Conservation (phyloP, 352 stramenopile genomes). For the Aphanomyces euteiches region DNA sequence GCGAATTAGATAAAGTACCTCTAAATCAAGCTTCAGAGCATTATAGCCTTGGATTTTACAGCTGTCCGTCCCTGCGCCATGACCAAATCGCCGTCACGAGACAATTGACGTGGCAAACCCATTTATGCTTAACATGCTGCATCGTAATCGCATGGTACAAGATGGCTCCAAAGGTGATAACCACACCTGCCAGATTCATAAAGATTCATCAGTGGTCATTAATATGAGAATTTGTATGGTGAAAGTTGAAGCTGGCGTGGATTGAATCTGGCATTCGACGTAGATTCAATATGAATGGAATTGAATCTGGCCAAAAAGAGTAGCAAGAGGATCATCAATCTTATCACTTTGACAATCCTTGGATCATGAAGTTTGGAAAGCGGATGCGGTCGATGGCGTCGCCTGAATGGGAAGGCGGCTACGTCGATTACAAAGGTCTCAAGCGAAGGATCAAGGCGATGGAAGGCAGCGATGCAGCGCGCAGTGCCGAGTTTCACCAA, state of each 20-base stretch:
- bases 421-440: slow-evolving; percentile 80
- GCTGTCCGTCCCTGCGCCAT: no score
- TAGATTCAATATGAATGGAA: neutral
- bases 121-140: no score
- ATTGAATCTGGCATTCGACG: neutral
- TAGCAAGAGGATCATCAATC: neutral
- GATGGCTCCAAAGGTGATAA: no score
- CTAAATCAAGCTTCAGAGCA: no score
- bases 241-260: neutral
- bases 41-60: no score
- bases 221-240: slow-evolving; percentile 1
- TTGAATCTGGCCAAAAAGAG: neutral
- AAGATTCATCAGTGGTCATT: neutral
- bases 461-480: slow-evolving; percentile 9
- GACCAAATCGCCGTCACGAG: no score
- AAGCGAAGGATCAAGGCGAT: slow-evolving; percentile 60
- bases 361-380: slow-evolving; percentile 79
- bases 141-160: no score
- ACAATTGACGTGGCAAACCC: no score
- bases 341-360: neutral
- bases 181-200: neutral
- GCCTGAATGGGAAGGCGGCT: slow-evolving; percentile 55
- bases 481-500: slow-evolving; percentile 19
- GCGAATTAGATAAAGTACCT: no score
- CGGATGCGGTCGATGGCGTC: slow-evolving; percentile 63